phyloP scores from a whole-genome alignment of 768 basidiomycete species.

The Serendipita sp. region DNA sequence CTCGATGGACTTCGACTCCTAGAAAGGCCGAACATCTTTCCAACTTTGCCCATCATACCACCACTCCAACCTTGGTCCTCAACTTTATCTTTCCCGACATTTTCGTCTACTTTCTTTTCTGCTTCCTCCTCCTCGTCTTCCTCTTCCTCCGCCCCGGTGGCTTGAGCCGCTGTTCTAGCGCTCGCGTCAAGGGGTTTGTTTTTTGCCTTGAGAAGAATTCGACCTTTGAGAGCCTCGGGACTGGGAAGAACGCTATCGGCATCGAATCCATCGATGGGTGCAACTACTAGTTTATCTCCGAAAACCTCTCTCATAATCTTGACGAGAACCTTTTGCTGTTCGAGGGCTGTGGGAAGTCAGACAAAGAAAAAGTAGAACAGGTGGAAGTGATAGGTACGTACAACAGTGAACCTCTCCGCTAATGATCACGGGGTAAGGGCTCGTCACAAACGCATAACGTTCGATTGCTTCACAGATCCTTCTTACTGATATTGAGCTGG shows the following conservation, averaged over 20 bases:
- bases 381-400: neutral
- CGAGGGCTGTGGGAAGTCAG: conserved; percentile 11
- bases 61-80: neutral
- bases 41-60: too few species aligned
- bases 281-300: conserved; percentile 35
- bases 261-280: conserved; percentile 26
- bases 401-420: conserved; percentile 85
- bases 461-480: conserved; percentile 71
- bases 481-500: conserved; percentile 62
- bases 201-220: conserved; percentile 79
- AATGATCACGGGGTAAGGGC: conserved; percentile 83
- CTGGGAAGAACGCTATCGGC: conserved; percentile 47
- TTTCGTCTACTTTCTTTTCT: neutral
- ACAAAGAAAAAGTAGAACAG: neutral
- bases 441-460: conserved; percentile 81
- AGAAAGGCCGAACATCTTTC: neutral
- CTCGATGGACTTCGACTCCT: neutral
- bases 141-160: neutral
- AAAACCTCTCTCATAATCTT: conserved; percentile 54
- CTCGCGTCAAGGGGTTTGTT: conserved; percentile 26
- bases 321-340: conserved; percentile 68
- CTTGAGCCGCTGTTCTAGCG: neutral
- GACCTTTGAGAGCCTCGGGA: conserved; percentile 63
- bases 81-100: neutral
- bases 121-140: neutral